Evolutionary conservation across 371 early-diverging fungal genomes (phyloP), one percentile per base, ranked within the genome.

Genomic region (Smittium culicis): DNA sequence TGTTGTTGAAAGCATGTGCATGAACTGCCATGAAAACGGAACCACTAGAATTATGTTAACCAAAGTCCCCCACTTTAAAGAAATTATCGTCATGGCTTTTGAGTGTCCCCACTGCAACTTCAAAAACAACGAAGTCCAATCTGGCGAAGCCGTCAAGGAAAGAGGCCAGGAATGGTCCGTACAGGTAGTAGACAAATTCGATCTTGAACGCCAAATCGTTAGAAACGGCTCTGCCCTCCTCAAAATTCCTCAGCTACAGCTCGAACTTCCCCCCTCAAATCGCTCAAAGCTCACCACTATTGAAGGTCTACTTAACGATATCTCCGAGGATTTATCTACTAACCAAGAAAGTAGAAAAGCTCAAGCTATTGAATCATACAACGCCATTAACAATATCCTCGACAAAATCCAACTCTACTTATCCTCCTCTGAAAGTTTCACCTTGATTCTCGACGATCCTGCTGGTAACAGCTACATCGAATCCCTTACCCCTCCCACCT

Each of bases 391-490:
- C 66, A 72, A 64, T 1, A 76, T 93, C 34, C 76, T 94, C 61
- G 77, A 76, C 29, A 86, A 79, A 55, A 79, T 96, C 61, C 75
- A 81, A 54, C 72, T 67, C 2, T 86, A 86, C 69, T 71, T 79
- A 45, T 81, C 81, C 31, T 60, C 72, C 56, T 78, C 77, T 66
- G 80, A 76, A 34, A 79, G 80, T 0, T 93, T 93, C 73, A 89
- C 88, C 0, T 61, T 96, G 66, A 76, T 79, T 16, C 73, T 96
- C 54, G 91, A 93, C 73, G 96, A 96, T 73, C 92, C 94, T 28
- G 81, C 92, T 31, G 96, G 96, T 55, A 96, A 96, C 82, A 88
- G 88, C 33, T 96, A 90, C 69, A 85, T 90, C 45, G 96, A 95
- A 74, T 89, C 85, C 77, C 77, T 83, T 67, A 72, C 72, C 28